Evolutionary conservation across 2,329 filamentous ascomycete genomes (phyloP), one percentile per base, ranked within the genome.

Genomic region (Leptographium lundbergii): DNA sequence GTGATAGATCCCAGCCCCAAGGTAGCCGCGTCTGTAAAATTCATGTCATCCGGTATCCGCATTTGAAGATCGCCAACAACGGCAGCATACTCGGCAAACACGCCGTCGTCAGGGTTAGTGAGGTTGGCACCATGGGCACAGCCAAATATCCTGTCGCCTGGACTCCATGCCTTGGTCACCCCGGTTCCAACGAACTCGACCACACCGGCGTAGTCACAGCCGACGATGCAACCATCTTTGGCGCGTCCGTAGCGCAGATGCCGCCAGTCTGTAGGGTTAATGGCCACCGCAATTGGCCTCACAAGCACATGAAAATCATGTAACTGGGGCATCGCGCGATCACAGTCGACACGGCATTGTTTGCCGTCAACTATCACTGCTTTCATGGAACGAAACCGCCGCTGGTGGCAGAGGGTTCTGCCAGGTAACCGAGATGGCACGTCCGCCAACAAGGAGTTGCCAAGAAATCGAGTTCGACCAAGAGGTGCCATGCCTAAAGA

Each of bases 1-100:
- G 80, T 84, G 66, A 81, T 72, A 6, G 74, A 75, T 2, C 80
- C 77, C 0, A 84, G 69, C 0, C 80, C 80, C 36, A 83, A 74
- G 0, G 81, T 80, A 14, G 81, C 77, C 2, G 75, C 81, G 67
- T 81, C 78, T 67, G 83, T 77, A 57, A 79, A 81, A 25, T 70
- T 72, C 2, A 73, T 72, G n/a, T 71, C 67, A 25, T 71, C 61
- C 0, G 80, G 77, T 13, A 76, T 71, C 60, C 71, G 73, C 60
- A 76, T 69, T 59, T 72, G 70, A 2, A 75, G 13, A 53, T 74
- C 71, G 0, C 68, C 73, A 57, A 72, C 72, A 56, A 66, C 72
- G 0, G 69, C 57, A 9, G 70, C 62, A 48, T 73, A 73, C 51
- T 75, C 71, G 5, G 65, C 72, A 66, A 73, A 78, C 0, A 73